Percentiles rank a stretch among this genome's conserved stretches.
These are phyloP conservation scores for Curvularia sp. DNA, from an alignment of 2,329 filamentous ascomycete species.

Conservation along the genomic window DNA sequence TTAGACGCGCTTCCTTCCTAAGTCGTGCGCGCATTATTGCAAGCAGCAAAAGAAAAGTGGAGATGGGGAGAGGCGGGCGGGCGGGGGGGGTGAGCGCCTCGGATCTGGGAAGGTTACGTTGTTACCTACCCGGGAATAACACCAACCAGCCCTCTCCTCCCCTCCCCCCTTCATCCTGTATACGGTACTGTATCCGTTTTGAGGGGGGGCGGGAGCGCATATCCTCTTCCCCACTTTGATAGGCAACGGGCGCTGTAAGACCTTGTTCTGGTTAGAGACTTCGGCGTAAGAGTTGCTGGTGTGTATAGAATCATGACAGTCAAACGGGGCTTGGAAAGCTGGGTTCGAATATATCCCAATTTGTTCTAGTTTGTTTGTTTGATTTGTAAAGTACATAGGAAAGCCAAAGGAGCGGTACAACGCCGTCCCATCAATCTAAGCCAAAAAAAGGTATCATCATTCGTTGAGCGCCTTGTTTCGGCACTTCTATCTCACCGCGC, in stretches of 20 bases:
- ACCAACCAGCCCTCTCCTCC: no score
- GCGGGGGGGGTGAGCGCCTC: no score
- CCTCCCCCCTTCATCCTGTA: neutral
- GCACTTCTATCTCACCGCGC: constrained; percentile 56
- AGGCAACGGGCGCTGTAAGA: no score
- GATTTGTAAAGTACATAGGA: constrained; percentile 30
- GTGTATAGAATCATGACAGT: neutral
- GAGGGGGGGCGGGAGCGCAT: no score
- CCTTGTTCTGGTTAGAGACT: no score
- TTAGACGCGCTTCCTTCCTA: no score
- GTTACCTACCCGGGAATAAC: neutral
- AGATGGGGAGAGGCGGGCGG: neutral
- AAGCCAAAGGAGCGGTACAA: constrained; percentile 24
- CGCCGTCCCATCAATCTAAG: constrained; percentile 34
- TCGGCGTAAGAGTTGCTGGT: neutral
- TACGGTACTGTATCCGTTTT: neutral
- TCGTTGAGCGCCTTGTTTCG: constrained; percentile 13
- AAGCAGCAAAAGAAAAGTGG: neutral
- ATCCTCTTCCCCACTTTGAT: no score
- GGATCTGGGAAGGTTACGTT: no score
- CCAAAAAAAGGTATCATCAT: constrained; percentile 38
- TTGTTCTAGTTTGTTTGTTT: neutral
- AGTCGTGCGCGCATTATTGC: no score
- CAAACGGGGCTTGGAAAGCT: no score
- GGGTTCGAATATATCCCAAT: no score